A percentile compares a stretch with the other conserved stretches of the same genome.
phyloP scores from a whole-genome alignment of 2,329 filamentous ascomycete species.

The Chaetomium strumarium region DNA sequence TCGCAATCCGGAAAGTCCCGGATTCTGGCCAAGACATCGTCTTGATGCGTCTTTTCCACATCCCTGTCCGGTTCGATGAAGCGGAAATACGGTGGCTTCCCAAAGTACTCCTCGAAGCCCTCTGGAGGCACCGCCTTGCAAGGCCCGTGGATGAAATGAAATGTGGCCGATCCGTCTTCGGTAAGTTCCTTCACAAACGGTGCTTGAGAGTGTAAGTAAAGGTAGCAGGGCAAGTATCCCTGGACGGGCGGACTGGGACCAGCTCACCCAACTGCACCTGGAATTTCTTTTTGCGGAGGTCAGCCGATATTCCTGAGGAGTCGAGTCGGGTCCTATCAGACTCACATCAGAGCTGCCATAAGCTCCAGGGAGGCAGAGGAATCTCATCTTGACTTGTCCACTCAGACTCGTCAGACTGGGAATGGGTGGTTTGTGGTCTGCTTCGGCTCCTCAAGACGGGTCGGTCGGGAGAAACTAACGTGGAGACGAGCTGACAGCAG shows the following conservation, averaged over 20 bases:
- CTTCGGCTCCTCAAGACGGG: not conserved
- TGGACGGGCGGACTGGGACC: not conserved
- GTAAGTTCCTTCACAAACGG: slow-evolving; percentile 44
- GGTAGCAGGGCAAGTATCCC: not conserved
- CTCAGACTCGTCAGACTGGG: not conserved
- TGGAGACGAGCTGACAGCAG: not conserved
- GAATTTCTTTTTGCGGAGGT: slow-evolving; percentile 42
- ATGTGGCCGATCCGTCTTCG: slow-evolving; percentile 41
- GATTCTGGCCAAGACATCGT: slow-evolving; percentile 45
- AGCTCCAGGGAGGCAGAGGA: slow-evolving; percentile 52
- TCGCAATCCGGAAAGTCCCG: slow-evolving; percentile 48
- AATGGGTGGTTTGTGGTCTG: not conserved
- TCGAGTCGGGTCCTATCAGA: slow-evolving; percentile 1
- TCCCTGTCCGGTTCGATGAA: slow-evolving; percentile 48
- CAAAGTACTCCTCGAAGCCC: slow-evolving; percentile 54
- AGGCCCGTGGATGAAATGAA: slow-evolving; percentile 48
- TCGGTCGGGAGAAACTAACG: not conserved
- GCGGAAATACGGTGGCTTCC: slow-evolving; percentile 48
- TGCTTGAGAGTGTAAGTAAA: slow-evolving; percentile 23
- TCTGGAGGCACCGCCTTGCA: slow-evolving; percentile 44
- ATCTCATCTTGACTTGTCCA: slow-evolving; percentile 39
- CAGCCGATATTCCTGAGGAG: not conserved
- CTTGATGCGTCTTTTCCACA: slow-evolving; percentile 37
- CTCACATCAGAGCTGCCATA: slow-evolving; percentile 51
- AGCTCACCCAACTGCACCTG: slow-evolving; percentile 45